Conservation (phyloP, 768 basidiomycete species). For the Tricholoma terreum region DNA sequence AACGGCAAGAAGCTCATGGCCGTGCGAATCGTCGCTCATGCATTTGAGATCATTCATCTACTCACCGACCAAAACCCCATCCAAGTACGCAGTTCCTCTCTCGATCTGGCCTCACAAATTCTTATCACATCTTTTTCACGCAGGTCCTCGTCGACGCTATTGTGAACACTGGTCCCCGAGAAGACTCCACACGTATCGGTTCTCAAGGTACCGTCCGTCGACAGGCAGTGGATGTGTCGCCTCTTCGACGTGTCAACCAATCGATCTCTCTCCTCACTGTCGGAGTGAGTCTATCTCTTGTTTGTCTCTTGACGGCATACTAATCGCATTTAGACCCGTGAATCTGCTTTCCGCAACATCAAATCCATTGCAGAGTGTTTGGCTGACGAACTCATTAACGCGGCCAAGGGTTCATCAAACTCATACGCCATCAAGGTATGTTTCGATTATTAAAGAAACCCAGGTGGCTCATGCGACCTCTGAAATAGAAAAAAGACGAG, state of each 20-base stretch:
- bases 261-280: conserved; percentile 91
- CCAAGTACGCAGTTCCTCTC: conserved; percentile 56
- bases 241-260: conserved; percentile 97
- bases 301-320: background rate
- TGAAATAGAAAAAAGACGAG: conserved; percentile 91
- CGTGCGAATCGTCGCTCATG: conserved; percentile 98
- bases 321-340: conserved; percentile 70
- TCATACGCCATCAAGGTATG: conserved; percentile 98
- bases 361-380: conserved; percentile 99
- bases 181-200: conserved; percentile 99
- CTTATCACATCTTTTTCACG: background rate
- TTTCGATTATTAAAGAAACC: conserved; percentile 1
- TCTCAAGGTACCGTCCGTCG: conserved; percentile 99
- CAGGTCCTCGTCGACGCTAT: conserved; percentile 97
- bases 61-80: conserved; percentile 99
- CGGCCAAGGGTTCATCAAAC: conserved; percentile 99
- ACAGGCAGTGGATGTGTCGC: conserved; percentile 99
- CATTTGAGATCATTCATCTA: conserved; percentile 99
- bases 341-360: conserved; percentile 99
- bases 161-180: conserved; percentile 98
- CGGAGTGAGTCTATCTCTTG: conserved; percentile 61
- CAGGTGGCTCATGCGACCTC: conserved; percentile 4
- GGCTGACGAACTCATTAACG: conserved; percentile 99
- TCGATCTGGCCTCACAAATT: background rate
- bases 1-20: conserved; percentile 99